A percentile compares a stretch with the other conserved stretches of the same genome.
Conservation (phyloP, 169 alveolate species). For the Plasmodium inui region DNA sequence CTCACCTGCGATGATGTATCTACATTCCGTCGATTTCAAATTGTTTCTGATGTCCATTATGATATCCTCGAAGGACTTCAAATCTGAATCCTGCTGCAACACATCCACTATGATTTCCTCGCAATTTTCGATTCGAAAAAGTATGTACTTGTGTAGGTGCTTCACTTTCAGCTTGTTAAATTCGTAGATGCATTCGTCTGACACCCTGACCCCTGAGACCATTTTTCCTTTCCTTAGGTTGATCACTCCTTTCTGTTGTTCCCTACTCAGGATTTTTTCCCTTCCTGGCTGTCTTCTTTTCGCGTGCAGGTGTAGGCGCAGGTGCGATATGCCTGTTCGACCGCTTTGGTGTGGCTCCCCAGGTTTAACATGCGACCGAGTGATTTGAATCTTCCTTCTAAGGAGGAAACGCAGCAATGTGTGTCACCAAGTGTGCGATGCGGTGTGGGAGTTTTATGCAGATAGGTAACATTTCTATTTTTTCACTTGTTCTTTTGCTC, state of each 20-base stretch:
- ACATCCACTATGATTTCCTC: slow-evolving; percentile 63
- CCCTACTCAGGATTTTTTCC: not conserved
- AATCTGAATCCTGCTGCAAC: slow-evolving; percentile 45
- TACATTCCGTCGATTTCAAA: slow-evolving; percentile 64
- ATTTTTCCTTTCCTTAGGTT: slow-evolving; percentile 3
- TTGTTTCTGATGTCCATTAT: slow-evolving; percentile 43
- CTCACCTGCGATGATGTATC: slow-evolving; percentile 74
- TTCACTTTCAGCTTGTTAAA: slow-evolving; percentile 66
- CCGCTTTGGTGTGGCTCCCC: not conserved
- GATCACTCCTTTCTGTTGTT: not conserved
- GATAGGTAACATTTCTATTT: not conserved
- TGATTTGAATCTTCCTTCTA: not conserved
- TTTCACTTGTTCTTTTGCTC: not conserved
- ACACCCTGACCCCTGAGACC: slow-evolving; percentile 71
- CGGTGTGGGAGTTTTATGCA: not conserved
- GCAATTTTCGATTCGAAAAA: slow-evolving; percentile 55
- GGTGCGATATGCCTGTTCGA: not conserved
- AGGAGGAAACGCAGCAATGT: not conserved
- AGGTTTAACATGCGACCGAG: not conserved
- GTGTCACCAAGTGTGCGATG: not conserved
- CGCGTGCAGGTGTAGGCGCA: not conserved
- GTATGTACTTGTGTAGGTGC: slow-evolving; percentile 65
- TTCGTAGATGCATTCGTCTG: slow-evolving; percentile 71
- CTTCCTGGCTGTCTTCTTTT: not conserved
- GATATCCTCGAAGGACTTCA: slow-evolving; percentile 41